Percentiles rank a stretch among this genome's conserved stretches.
Evolutionary conservation across 2,329 filamentous ascomycete genomes (phyloP).

Genomic region (Fusarium compactum): DNA sequence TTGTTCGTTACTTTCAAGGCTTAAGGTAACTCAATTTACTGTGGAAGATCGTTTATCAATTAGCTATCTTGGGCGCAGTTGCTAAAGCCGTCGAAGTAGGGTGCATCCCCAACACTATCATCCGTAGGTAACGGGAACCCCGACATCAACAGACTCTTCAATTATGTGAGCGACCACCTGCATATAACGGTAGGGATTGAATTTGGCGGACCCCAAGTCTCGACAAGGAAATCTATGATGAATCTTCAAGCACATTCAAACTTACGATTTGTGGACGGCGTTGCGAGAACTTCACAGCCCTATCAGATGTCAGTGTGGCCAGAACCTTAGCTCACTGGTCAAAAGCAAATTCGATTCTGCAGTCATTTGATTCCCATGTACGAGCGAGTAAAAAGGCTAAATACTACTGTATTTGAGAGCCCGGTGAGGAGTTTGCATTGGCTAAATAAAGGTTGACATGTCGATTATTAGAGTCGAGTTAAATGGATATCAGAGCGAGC

Average conservation of each 20-base stretch:
- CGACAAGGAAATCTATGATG: not conserved
- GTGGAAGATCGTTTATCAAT: not conserved
- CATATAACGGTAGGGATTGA: not conserved
- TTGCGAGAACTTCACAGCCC: constrained; percentile 16
- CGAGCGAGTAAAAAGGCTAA: not conserved
- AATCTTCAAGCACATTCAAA: not conserved
- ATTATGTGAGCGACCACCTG: not conserved
- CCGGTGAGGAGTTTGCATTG: not conserved
- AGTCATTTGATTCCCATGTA: not conserved
- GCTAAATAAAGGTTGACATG: not conserved
- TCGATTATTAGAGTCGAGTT: not conserved
- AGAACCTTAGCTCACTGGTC: not conserved
- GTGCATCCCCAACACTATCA: not conserved
- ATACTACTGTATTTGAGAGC: not conserved
- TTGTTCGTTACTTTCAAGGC: not conserved
- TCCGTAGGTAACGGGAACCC: not conserved
- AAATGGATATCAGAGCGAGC: not conserved
- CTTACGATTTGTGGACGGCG: not conserved
- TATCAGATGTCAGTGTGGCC: constrained; percentile 18
- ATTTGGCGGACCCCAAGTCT: not conserved
- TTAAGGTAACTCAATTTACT: not conserved
- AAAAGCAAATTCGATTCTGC: not conserved
- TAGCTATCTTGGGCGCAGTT: not conserved
- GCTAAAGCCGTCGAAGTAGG: not conserved
- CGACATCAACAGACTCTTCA: not conserved